Conservation (phyloP, 2,329 filamentous ascomycete species). For the Fusarium nodosum region DNA sequence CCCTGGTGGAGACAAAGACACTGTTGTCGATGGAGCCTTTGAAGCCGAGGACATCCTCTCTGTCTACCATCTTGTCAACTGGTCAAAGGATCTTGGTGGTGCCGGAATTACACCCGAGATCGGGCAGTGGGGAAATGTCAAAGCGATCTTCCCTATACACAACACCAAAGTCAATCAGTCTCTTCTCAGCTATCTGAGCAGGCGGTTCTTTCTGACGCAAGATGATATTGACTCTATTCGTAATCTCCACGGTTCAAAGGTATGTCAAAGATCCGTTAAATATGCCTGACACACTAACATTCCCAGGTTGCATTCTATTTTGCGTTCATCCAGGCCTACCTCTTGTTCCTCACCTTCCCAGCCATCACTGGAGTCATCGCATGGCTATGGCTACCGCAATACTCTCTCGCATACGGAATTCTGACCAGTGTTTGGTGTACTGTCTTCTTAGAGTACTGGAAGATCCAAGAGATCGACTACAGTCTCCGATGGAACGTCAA, state of each 20-base stretch:
- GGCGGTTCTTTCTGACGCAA: slow-evolving; percentile 63
- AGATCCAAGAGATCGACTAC: slow-evolving; percentile 79
- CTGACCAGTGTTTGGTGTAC: slow-evolving; percentile 78
- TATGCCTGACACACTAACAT: rapidly evolving
- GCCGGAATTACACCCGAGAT: slow-evolving; percentile 71
- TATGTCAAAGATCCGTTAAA: background rate
- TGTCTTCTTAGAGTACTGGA: slow-evolving; percentile 85
- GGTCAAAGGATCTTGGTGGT: slow-evolving; percentile 69
- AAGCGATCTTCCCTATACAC: slow-evolving; percentile 73
- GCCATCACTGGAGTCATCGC: slow-evolving; percentile 76
- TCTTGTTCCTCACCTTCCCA: slow-evolving; percentile 77
- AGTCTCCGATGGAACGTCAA: slow-evolving; percentile 79
- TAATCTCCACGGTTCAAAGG: slow-evolving; percentile 72
- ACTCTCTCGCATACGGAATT: slow-evolving; percentile 77
- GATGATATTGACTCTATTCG: slow-evolving; percentile 71
- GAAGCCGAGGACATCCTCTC: slow-evolving; percentile 79
- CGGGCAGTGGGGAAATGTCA: slow-evolving; percentile 72
- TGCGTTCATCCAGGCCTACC: slow-evolving; percentile 84
- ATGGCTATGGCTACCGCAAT: slow-evolving; percentile 77
- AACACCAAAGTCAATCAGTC: slow-evolving; percentile 69
- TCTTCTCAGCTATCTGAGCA: slow-evolving; percentile 69
- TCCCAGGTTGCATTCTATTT: slow-evolving; percentile 80
- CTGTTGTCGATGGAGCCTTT: slow-evolving; percentile 63
- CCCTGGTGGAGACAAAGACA: slow-evolving; percentile 67
- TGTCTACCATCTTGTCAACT: slow-evolving; percentile 76